A percentile compares a stretch with the other conserved stretches of the same genome.
phyloP scores from a whole-genome alignment of 2,329 filamentous ascomycete species.

The Thelonectria olida region DNA sequence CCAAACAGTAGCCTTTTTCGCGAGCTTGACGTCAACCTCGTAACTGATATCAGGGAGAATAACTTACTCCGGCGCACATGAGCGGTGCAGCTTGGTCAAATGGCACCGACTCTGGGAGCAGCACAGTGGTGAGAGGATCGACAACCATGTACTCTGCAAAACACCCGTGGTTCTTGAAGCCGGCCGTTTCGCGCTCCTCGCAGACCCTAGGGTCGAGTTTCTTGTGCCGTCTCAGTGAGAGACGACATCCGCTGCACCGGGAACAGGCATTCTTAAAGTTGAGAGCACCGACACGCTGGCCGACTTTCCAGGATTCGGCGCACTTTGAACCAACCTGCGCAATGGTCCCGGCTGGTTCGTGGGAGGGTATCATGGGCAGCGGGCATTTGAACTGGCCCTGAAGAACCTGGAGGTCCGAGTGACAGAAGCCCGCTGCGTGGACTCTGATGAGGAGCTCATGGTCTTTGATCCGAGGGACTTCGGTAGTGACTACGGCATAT shows the following conservation, averaged over 20 bases:
- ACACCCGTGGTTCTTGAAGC: constrained; percentile 46
- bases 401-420: constrained; percentile 48
- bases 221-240: constrained; percentile 23
- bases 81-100: constrained; percentile 48
- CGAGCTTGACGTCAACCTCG: no score
- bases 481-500: constrained; percentile 35
- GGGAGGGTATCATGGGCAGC: constrained; percentile 44
- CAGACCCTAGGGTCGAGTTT: constrained; percentile 44
- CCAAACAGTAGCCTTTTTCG: constrained; percentile 47
- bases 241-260: constrained; percentile 40
- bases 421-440: constrained; percentile 49
- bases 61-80: constrained; percentile 47
- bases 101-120: constrained; percentile 37
- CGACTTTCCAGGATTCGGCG: constrained; percentile 37
- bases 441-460: constrained; percentile 44
- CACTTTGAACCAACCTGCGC: constrained; percentile 39
- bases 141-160: constrained; percentile 47
- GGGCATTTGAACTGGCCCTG: constrained; percentile 44
- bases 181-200: constrained; percentile 43
- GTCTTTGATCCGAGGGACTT: constrained; percentile 35
- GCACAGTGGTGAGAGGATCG: constrained; percentile 42
- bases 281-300: constrained; percentile 47
- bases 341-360: constrained; percentile 48
- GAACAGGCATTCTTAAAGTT: constrained; percentile 47
- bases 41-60: no score